Evolutionary conservation across 179 eudicot genomes (phyloP).

Genomic region (Spergularia azorica): DNA sequence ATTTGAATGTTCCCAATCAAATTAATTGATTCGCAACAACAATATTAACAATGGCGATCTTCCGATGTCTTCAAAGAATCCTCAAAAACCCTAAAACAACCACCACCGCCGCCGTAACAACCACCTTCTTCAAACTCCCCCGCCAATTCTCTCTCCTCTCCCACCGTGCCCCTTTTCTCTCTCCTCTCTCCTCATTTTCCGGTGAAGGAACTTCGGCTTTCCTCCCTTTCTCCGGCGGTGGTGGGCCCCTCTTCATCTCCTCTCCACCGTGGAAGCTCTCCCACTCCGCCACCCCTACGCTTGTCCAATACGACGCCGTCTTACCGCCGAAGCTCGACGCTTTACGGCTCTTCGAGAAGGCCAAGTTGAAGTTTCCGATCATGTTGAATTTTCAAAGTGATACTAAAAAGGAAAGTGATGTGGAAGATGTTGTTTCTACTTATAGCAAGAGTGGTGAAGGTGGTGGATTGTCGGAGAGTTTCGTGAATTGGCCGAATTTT

Average conservation of each 20-base stretch:
- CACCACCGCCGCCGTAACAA: background rate
- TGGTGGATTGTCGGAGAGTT: slow-evolving; percentile 44
- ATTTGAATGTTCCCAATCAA: background rate
- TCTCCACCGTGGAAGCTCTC: slow-evolving; percentile 78
- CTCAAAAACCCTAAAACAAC: slow-evolving; percentile 29
- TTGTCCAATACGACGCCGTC: slow-evolving; percentile 56
- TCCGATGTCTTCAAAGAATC: slow-evolving; percentile 48
- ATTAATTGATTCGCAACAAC: background rate
- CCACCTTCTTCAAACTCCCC: slow-evolving; percentile 22
- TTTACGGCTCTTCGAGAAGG: slow-evolving; percentile 34
- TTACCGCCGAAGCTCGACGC: slow-evolving; percentile 38
- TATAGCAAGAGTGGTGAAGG: slow-evolving; percentile 9
- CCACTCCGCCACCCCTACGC: slow-evolving; percentile 76
- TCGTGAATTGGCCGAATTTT: slow-evolving; percentile 74
- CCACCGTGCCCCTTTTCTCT: slow-evolving; percentile 27
- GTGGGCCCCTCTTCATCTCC: slow-evolving; percentile 72
- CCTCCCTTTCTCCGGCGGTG: slow-evolving; percentile 35
- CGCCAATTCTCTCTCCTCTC: slow-evolving; percentile 25
- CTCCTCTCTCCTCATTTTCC: slow-evolving; percentile 33
- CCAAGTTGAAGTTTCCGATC: slow-evolving; percentile 32
- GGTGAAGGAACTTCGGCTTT: slow-evolving; percentile 25
- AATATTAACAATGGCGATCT: slow-evolving; percentile 54
- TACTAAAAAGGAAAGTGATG: background rate
- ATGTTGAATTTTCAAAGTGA: slow-evolving; percentile 31
- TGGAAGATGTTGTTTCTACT: background rate